phyloP scores from a whole-genome alignment of 345 rosid genomes.

The Hibiscus syriacus region DNA sequence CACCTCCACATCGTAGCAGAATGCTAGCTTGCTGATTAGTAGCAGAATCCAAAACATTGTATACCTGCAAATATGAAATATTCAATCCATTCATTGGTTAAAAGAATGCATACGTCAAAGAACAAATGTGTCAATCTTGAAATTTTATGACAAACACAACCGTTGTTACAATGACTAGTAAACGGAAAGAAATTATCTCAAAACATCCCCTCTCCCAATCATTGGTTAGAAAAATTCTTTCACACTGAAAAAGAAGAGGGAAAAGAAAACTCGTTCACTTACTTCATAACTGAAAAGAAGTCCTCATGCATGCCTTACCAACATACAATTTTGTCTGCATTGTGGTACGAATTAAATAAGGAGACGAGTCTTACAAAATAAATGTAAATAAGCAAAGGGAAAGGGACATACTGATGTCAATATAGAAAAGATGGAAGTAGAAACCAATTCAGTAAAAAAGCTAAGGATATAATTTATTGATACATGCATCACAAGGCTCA shows the following conservation, averaged over 20 bases:
- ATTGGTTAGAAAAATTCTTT: neutral
- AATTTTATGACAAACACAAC: neutral
- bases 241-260: neutral
- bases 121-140: neutral
- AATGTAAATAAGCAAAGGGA: neutral
- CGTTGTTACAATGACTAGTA: neutral
- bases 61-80: constrained; percentile 49
- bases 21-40: constrained; percentile 82
- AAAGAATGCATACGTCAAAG: constrained; percentile 6
- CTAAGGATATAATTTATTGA: neutral
- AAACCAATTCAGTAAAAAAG: neutral
- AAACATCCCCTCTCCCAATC: constrained; percentile 5
- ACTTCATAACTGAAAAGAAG: constrained; percentile 77
- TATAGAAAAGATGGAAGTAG: neutral
- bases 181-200: neutral
- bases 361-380: neutral
- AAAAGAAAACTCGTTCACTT: constrained; percentile 25
- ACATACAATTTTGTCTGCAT: constrained; percentile 84
- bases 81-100: constrained; percentile 3
- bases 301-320: constrained; percentile 99
- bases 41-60: constrained; percentile 88
- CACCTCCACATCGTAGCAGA: constrained; percentile 98
- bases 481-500: too few species aligned
- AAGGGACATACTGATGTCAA: neutral
- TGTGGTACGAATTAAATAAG: neutral